Conservation (phyloP, 2,329 filamentous ascomycete genomes). For the Colletotrichum orchidophilum region DNA sequence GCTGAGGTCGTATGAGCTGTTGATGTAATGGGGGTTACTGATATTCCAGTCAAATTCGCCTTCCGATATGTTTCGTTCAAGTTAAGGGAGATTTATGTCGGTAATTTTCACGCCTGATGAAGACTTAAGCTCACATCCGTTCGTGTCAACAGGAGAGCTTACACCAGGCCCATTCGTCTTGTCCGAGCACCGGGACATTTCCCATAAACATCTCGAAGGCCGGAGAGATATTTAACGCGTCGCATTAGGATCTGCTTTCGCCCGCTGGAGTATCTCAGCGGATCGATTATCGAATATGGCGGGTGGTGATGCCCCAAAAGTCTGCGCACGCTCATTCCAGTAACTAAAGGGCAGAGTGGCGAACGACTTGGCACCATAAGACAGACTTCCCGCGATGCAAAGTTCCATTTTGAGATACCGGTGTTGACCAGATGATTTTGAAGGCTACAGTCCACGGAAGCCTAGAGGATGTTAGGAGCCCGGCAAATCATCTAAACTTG, state of each 20-base stretch:
- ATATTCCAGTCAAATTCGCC: neutral
- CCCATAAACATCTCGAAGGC: neutral
- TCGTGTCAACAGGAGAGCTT: neutral
- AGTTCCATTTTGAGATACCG: neutral
- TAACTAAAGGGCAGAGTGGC: neutral
- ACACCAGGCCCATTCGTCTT: slow-evolving; percentile 21
- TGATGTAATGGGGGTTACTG: neutral
- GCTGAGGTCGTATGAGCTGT: slow-evolving; percentile 10
- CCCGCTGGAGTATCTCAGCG: neutral
- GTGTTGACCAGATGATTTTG: neutral
- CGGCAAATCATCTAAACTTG: fast-evolving
- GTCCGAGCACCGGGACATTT: neutral
- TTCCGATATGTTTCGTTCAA: neutral
- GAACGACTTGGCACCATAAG: neutral
- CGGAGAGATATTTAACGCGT: neutral
- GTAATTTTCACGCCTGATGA: slow-evolving; percentile 11
- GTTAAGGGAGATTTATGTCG: neutral
- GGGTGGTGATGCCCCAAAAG: neutral
- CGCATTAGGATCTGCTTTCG: neutral
- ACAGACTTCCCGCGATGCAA: neutral
- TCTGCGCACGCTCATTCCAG: neutral
- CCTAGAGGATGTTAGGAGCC: neutral
- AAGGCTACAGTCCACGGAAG: neutral
- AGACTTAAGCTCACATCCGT: neutral
- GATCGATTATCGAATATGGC: neutral